These are phyloP conservation scores for Chaetomium tenue DNA, from an alignment of 495 filamentous ascomycete species.

Conservation along the genomic window DNA sequence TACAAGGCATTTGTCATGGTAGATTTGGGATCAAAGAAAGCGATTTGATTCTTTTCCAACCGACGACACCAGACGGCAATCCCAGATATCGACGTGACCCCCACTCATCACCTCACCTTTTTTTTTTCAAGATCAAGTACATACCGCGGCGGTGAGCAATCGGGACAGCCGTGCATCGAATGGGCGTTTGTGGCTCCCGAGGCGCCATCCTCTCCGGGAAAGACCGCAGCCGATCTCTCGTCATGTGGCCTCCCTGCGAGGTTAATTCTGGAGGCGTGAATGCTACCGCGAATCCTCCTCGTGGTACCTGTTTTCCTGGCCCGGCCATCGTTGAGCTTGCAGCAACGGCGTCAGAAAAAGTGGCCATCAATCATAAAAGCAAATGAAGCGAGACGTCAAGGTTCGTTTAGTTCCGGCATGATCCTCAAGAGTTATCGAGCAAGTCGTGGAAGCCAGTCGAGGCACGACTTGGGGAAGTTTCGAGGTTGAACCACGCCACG, in stretches of 20 bases:
- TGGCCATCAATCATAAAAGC: too few species aligned
- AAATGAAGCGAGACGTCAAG: too few species aligned
- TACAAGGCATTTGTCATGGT: too few species aligned
- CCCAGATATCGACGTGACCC: background rate
- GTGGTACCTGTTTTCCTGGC: background rate
- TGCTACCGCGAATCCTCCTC: background rate
- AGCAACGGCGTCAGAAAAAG: too few species aligned
- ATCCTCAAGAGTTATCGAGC: too few species aligned
- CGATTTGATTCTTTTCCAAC: too few species aligned
- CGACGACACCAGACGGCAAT: background rate
- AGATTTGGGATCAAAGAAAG: too few species aligned
- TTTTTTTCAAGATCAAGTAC: background rate
- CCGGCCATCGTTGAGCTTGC: too few species aligned
- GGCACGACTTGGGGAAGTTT: too few species aligned
- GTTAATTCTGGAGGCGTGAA: background rate
- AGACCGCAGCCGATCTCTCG: background rate
- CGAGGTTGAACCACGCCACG: too few species aligned
- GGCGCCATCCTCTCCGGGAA: background rate
- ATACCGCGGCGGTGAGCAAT: background rate
- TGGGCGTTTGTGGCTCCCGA: background rate
- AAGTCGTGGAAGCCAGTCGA: too few species aligned
- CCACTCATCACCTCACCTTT: background rate
- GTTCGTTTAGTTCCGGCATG: too few species aligned
- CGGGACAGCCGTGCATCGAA: background rate
- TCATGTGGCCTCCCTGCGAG: background rate